A percentile compares a stretch with the other conserved stretches of the same genome.
phyloP scores from a whole-genome alignment of 1,139 yeast species.

The Geotrichum europaeum region DNA sequence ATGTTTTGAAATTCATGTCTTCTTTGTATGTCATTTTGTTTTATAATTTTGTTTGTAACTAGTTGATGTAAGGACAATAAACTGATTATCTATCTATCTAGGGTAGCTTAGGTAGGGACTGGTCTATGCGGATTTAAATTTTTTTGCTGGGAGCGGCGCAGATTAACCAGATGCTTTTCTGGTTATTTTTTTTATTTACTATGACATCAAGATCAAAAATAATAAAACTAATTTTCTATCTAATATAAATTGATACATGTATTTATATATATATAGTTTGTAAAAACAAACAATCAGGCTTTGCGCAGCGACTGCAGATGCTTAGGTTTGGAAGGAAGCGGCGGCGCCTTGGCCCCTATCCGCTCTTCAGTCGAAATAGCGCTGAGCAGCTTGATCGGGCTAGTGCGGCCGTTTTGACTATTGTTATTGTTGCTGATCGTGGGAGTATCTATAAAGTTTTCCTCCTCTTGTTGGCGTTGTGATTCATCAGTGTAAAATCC shows the following conservation, averaged over 20 bases:
- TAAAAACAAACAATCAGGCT: neutral
- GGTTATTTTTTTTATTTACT: no score
- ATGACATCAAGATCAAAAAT: neutral
- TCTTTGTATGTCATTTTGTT: neutral
- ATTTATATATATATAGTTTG: neutral
- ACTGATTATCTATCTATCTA: no score
- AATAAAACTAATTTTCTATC: neutral
- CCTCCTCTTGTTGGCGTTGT: neutral
- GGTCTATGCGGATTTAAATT: no score
- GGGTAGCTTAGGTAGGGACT: no score
- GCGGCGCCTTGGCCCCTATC: conserved; percentile 20
- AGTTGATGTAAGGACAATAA: no score
- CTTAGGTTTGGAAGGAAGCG: conserved; percentile 58
- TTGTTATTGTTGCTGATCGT: neutral
- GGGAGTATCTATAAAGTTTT: neutral
- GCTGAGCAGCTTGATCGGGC: neutral
- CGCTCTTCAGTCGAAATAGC: neutral
- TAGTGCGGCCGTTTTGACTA: neutral
- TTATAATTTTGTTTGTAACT: no score
- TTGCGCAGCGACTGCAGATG: conserved; percentile 39
- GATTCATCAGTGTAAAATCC: conserved; percentile 56
- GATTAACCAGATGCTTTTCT: no score
- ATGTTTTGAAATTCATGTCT: neutral
- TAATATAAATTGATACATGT: neutral
- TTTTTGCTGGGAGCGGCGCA: no score